Evolutionary conservation across 2,329 filamentous ascomycete species (phyloP).

Genomic region (Calonectria pteridis): DNA sequence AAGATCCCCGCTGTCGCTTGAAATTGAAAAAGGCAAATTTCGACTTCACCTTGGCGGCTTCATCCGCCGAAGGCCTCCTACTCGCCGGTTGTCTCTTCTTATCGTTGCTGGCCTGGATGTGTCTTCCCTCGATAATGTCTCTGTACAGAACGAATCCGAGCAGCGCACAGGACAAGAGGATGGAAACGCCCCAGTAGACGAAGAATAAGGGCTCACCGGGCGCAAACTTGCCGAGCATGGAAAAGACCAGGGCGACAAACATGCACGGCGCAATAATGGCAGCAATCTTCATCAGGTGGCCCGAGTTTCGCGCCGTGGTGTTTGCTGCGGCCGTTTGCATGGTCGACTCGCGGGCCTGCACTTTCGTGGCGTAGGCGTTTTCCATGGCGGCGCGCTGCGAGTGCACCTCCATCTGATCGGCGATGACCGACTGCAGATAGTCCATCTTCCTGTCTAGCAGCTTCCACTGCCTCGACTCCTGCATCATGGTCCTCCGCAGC

Average conservation of each 20-base stretch:
- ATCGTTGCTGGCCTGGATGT: background rate
- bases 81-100: background rate
- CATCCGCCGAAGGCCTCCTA: background rate
- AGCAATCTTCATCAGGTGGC: background rate
- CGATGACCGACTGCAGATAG: background rate
- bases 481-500: background rate
- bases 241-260: background rate
- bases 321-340: background rate
- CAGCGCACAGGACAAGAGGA: background rate
- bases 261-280: background rate
- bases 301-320: background rate
- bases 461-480: background rate
- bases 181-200: background rate
- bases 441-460: background rate
- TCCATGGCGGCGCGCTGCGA: background rate
- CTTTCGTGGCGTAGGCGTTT: background rate
- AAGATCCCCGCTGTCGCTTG: background rate
- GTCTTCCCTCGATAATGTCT: background rate
- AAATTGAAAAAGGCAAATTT: background rate
- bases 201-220: background rate
- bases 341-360: background rate
- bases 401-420: background rate
- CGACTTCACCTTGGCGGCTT: background rate
- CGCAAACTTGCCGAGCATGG: constrained; percentile 1
- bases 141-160: background rate